phyloP scores from a whole-genome alignment of 495 filamentous ascomycete species.

The Lepidopterella palustris region DNA sequence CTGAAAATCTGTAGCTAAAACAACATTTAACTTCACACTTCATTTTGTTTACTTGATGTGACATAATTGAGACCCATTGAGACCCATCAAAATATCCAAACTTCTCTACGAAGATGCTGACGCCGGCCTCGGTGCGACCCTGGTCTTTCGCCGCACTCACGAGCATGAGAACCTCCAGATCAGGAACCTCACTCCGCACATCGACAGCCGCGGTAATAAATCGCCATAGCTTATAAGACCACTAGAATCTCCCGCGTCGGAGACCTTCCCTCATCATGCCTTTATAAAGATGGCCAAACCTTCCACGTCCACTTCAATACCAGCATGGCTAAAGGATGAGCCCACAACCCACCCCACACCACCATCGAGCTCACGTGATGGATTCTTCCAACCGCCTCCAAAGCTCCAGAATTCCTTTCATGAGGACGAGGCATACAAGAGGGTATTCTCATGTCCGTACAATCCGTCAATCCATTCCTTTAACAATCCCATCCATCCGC shows the following conservation, averaged over 20 bases:
- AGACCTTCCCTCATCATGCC: background rate
- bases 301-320: background rate
- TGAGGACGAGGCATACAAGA: slow-evolving; percentile 3
- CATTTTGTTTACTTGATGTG: no score
- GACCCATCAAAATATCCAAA: no score
- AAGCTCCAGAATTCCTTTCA: slow-evolving; percentile 9
- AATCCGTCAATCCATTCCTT: slow-evolving; percentile 10
- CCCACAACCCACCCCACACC: background rate
- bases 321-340: background rate
- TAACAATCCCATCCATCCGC: slow-evolving; percentile 4
- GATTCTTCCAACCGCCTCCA: slow-evolving; percentile 23
- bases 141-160: no score
- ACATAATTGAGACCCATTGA: no score
- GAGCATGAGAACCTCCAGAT: no score
- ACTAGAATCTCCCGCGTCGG: background rate
- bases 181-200: background rate
- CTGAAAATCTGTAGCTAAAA: background rate
- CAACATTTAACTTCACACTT: background rate
- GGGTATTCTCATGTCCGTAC: slow-evolving; percentile 3
- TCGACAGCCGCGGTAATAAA: background rate
- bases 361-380: slow-evolving; percentile 7
- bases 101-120: background rate
- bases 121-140: background rate
- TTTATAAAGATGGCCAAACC: background rate
- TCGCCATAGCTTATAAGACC: background rate